phyloP scores from a whole-genome alignment of 2,329 filamentous ascomycete species.

The Phaeophleospora eucalypticola region DNA sequence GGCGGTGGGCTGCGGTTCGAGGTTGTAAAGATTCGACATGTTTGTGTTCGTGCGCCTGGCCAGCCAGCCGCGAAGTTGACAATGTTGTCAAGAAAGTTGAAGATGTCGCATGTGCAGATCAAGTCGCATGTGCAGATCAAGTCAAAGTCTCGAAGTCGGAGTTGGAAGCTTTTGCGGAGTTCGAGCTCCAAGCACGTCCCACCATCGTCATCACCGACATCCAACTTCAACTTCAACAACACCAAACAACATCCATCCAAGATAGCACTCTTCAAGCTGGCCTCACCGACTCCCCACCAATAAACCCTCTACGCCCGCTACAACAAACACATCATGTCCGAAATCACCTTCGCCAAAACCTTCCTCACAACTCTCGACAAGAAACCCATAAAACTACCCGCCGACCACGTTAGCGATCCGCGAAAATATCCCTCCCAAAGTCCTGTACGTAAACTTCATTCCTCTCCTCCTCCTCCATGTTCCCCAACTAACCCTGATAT shows the following conservation, averaged over 20 bases:
- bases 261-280: neutral
- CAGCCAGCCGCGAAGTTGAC: neutral
- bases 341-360: conserved; percentile 64
- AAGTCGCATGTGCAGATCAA: neutral
- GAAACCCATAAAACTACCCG: conserved; percentile 73
- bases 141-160: no score
- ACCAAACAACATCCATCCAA: neutral
- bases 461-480: neutral
- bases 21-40: conserved; percentile 91
- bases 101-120: conserved; percentile 10
- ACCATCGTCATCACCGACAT: conserved; percentile 2
- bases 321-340: conserved; percentile 60
- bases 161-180: conserved; percentile 2
- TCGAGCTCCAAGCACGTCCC: neutral
- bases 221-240: neutral
- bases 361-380: conserved; percentile 79
- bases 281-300: neutral
- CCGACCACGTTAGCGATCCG: conserved; percentile 86
- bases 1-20: conserved; percentile 89
- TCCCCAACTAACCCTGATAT: neutral
- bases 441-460: conserved; percentile 56
- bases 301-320: conserved; percentile 28
- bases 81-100: neutral
- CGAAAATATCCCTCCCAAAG: conserved; percentile 70
- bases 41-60: conserved; percentile 5